Evolutionary conservation across 148 eudicot species (phyloP).

Genomic region (Arbutus unedo): DNA sequence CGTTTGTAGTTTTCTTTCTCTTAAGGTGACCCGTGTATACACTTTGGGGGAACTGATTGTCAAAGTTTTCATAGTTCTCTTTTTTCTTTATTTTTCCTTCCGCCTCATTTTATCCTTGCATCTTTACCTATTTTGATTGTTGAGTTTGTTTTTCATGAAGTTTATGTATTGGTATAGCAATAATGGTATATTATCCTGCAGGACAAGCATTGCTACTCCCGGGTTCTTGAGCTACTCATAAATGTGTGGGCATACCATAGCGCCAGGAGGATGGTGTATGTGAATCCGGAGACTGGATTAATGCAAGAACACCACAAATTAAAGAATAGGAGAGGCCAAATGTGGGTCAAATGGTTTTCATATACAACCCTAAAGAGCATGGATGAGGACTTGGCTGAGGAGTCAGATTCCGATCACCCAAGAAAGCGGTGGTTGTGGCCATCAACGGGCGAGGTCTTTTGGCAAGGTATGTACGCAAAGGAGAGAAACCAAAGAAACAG

Average conservation of each 20-base stretch:
- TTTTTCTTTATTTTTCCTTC: background rate
- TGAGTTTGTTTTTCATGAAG: background rate
- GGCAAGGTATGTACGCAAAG: slow-evolving; percentile 73
- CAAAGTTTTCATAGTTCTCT: background rate
- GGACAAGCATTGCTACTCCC: slow-evolving; percentile 93
- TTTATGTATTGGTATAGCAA: background rate
- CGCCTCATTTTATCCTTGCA: background rate
- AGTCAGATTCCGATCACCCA: slow-evolving; percentile 51
- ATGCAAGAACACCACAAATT: slow-evolving; percentile 74
- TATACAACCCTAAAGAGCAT: slow-evolving; percentile 61
- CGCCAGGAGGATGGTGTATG: slow-evolving; percentile 70
- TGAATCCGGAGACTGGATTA: slow-evolving; percentile 65
- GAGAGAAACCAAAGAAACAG: slow-evolving; percentile 51
- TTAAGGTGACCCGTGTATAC: background rate
- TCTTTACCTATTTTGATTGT: background rate
- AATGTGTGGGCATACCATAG: slow-evolving; percentile 96
- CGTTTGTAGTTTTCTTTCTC: background rate
- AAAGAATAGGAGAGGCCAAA: slow-evolving; percentile 56
- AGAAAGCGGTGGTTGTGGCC: slow-evolving; percentile 85
- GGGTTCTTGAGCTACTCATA: slow-evolving; percentile 79
- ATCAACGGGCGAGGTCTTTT: slow-evolving; percentile 72
- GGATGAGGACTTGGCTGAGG: slow-evolving; percentile 94
- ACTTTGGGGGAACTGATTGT: background rate
- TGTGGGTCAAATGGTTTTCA: slow-evolving; percentile 90
- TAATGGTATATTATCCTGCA: slow-evolving; percentile 24